These are phyloP conservation scores for Aspergillus luchuensis DNA, from an alignment of 2,329 filamentous ascomycete genomes.

Conservation along the genomic window DNA sequence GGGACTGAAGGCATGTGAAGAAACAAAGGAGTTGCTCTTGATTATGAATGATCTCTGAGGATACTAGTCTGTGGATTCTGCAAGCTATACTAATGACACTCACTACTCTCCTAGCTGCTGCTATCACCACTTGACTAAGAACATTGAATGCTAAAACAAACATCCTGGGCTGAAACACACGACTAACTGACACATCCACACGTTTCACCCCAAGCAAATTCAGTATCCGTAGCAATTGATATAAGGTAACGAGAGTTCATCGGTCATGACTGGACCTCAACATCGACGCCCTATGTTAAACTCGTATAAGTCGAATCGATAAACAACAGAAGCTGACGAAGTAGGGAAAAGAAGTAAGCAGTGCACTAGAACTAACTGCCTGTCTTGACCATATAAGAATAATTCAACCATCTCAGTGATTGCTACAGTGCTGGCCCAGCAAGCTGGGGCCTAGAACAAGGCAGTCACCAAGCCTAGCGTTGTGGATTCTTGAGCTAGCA, in stretches of 20 bases:
- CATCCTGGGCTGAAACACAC: not conserved
- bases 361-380: not conserved
- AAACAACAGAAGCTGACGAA: not conserved
- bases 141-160: not conserved
- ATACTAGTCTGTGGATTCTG: not conserved
- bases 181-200: not conserved
- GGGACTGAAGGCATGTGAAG: no score
- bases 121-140: not conserved
- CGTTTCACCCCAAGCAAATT: not conserved
- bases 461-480: constrained; percentile 21
- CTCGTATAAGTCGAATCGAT: not conserved
- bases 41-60: not conserved
- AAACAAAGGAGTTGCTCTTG: not conserved
- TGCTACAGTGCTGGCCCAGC: constrained; percentile 8
- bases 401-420: constrained; percentile 21
- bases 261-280: not conserved
- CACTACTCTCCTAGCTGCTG: not conserved
- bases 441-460: constrained; percentile 20
- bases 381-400: constrained; percentile 13
- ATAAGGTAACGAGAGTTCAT: not conserved
- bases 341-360: not conserved
- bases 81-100: not conserved
- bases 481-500: constrained; percentile 26
- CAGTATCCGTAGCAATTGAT: not conserved
- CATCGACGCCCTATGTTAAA: no score